Evolutionary conservation across 2,329 filamentous ascomycete species (phyloP).

Genomic region (Keithomyces neogunnii): DNA sequence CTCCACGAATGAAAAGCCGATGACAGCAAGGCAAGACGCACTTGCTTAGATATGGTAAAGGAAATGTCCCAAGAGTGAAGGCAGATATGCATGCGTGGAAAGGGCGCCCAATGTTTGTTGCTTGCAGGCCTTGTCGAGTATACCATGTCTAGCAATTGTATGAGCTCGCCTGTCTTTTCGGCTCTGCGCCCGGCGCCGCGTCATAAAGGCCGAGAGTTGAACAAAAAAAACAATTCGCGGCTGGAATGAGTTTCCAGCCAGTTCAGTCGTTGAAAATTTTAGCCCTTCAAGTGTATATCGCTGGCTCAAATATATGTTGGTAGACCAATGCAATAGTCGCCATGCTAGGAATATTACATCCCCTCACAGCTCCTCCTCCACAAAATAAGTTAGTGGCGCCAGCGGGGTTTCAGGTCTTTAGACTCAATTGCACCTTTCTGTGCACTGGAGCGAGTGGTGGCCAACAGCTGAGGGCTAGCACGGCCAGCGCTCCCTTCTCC

Average conservation of each 20-base stretch:
- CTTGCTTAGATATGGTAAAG: not conserved
- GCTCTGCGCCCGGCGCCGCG: not conserved
- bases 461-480: conserved; percentile 38
- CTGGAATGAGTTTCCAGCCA: not conserved
- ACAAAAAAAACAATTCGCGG: no score
- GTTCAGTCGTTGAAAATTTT: no score
- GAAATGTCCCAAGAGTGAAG: not conserved
- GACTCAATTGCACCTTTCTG: conserved; percentile 27
- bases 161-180: not conserved
- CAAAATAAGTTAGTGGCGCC: conserved; percentile 27
- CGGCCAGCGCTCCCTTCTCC: conserved; percentile 32
- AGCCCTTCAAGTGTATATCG: not conserved
- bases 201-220: not conserved
- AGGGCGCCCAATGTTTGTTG: not conserved
- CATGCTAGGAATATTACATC: no score
- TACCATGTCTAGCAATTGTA: not conserved
- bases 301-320: not conserved
- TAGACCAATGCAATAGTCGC: no score
- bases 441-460: conserved; percentile 37
- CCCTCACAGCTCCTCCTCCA: no score
- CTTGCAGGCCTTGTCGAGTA: not conserved
- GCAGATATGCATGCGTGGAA: not conserved
- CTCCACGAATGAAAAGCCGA: not conserved
- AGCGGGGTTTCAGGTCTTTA: conserved; percentile 39
- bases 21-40: not conserved